phyloP scores from a whole-genome alignment of 768 basidiomycete genomes.

The Tylopilus felleus region DNA sequence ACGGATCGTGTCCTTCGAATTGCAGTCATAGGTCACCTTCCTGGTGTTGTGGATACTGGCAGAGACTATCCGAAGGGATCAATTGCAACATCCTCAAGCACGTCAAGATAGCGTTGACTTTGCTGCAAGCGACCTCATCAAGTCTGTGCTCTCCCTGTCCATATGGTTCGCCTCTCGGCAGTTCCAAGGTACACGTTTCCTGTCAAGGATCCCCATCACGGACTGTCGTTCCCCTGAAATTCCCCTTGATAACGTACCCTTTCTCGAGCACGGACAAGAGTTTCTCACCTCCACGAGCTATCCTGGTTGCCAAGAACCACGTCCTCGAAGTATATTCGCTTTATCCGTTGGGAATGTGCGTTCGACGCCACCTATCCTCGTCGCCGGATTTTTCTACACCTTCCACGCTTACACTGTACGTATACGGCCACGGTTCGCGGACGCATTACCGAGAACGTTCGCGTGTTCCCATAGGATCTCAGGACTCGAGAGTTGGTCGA shows the following conservation, averaged over 20 bases:
- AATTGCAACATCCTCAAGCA: neutral
- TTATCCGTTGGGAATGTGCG: slow-evolving; percentile 10
- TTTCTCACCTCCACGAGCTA: slow-evolving; percentile 1
- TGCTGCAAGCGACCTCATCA: slow-evolving; percentile 19
- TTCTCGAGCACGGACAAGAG: slow-evolving; percentile 7
- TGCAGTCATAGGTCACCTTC: slow-evolving; percentile 10
- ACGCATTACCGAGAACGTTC: neutral
- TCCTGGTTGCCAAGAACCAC: neutral
- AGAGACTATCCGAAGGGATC: slow-evolving; percentile 6
- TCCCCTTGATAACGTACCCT: slow-evolving; percentile 4
- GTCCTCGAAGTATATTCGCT: neutral
- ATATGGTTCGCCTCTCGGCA: slow-evolving; percentile 11
- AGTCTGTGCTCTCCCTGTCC: slow-evolving; percentile 14
- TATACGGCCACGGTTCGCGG: neutral
- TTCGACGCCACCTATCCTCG: slow-evolving; percentile 13
- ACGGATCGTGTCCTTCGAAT: neutral
- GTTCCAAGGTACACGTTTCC: neutral
- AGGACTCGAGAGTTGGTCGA: slow-evolving; percentile 18
- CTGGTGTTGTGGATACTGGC: slow-evolving; percentile 14
- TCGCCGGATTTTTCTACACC: slow-evolving; percentile 10
- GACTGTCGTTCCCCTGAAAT: neutral
- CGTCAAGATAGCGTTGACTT: slow-evolving; percentile 13
- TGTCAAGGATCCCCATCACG: too few species aligned
- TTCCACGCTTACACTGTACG: slow-evolving; percentile 22
- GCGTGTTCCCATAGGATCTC: slow-evolving; percentile 17